Evolutionary conservation across 23 red algal genomes (phyloP).

Genomic region (Porphyridium purpureum): DNA sequence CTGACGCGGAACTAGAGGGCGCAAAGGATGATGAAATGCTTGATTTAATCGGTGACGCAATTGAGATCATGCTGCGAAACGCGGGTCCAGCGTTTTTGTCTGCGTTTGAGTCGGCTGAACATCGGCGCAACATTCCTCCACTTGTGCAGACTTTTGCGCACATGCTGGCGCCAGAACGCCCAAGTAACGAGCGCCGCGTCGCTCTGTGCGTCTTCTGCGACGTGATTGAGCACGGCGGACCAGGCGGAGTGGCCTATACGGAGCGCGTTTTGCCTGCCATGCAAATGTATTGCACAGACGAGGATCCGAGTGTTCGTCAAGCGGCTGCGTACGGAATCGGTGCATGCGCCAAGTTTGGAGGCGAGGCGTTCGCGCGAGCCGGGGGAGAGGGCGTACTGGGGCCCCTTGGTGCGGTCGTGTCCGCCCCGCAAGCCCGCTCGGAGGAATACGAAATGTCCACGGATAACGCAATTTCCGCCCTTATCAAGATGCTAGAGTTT

Average conservation of each 20-base stretch:
- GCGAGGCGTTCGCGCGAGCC: conserved; percentile 6
- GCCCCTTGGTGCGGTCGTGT: conserved; percentile 28
- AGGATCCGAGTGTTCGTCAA: conserved; percentile 45
- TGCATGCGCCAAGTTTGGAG: conserved; percentile 57
- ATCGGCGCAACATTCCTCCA: too few relatives aligned
- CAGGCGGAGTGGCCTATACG: conserved; percentile 26
- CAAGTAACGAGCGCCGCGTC: conserved; percentile 40
- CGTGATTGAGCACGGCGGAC: conserved; percentile 52
- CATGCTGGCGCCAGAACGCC: conserved; percentile 30
- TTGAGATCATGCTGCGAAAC: conserved; percentile 20
- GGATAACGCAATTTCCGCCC: conserved; percentile 72
- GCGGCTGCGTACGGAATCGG: conserved; percentile 80
- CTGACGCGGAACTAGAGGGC: conserved; percentile 30
- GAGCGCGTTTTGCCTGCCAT: conserved; percentile 41
- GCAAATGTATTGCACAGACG: conserved; percentile 34
- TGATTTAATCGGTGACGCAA: conserved; percentile 8
- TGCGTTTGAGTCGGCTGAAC: too few relatives aligned
- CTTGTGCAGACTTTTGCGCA: conserved; percentile 42
- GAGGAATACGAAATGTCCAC: conserved; percentile 31
- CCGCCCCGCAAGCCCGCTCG: conserved; percentile 19
- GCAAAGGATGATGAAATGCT: conserved; percentile 57
- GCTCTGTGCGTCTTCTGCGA: conserved; percentile 80
- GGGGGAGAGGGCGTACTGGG: conserved; percentile 4
- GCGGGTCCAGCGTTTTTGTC: conserved; percentile 18
- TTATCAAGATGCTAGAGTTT: conserved; percentile 56